Evolutionary conservation across 2,329 filamentous ascomycete genomes (phyloP), one percentile per base, ranked within the genome.

Genomic region (Ceratocystis ficicola): DNA sequence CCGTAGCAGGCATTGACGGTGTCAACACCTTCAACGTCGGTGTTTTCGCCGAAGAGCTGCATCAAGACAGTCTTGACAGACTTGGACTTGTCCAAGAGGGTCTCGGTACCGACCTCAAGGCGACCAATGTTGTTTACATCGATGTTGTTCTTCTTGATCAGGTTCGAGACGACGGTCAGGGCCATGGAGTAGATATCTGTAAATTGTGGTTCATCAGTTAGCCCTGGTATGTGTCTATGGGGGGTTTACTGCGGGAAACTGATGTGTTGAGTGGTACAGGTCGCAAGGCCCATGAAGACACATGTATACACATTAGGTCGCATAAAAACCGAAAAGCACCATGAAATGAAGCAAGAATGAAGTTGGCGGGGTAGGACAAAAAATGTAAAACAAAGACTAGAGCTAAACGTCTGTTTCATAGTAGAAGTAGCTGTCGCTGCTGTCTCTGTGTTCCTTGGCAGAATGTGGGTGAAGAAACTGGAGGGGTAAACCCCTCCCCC

Each of bases 1-100:
- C 89, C 89, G 76, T 93, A 93, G 82, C 89, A 93, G 70, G 89
- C 89, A 74, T 93, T 93, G 75, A 92, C 77, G 66, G 86, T 90
- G 77, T 93, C 89, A 63, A 92, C 83, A 75, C 89, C 89, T 79
- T 93, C 89, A 68, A 93, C 80, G 79, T 88, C 91, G 78, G 85
- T 88, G 80, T 93, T 93, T 72, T 88, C 86, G 73, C 86, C 83
- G 72, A 93, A 91, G 59, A 93, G 81, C 80, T 92, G 89, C 89
- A 93, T 93, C 70, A 93, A 79, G 69, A 93, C 88, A 36, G 88
- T 87, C 83, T 93, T 93, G 79, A 92, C 89, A 59, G 89, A 92
- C 82, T 93, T 93, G 75, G 89, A 92, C 81, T 93, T 93, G 83
- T 93, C 89, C 73, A 93, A 80, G 66, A 93, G 80, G 70, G 89